Conservation (phyloP, 208 protist genomes). For the Leishmania arabica region DNA sequence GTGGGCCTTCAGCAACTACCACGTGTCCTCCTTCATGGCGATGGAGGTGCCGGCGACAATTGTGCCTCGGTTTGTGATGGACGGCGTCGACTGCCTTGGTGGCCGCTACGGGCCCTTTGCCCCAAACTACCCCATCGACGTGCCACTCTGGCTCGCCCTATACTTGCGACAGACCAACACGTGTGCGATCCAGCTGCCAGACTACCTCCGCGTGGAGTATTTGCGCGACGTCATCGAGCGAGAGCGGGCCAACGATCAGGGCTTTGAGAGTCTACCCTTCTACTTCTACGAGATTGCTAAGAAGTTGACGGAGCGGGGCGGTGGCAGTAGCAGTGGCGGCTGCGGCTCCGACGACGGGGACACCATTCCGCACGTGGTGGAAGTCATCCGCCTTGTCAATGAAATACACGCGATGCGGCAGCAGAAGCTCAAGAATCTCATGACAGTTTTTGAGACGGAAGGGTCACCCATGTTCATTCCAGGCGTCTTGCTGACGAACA, state of each 20-base stretch:
- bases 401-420: conserved; percentile 79
- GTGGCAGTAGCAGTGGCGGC: conserved; percentile 10
- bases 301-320: conserved; percentile 35
- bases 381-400: conserved; percentile 74
- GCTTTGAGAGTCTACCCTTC: conserved; percentile 83
- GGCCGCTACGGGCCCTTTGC: conserved; percentile 79
- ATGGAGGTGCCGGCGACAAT: conserved; percentile 78
- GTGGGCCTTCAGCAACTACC: conserved; percentile 69
- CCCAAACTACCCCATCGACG: conserved; percentile 74
- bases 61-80: conserved; percentile 83
- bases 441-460: conserved; percentile 79
- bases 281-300: conserved; percentile 91
- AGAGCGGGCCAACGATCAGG: conserved; percentile 66
- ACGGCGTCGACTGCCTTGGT: conserved; percentile 59
- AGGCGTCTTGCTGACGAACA: conserved; percentile 86
- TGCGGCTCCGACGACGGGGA: conserved; percentile 36
- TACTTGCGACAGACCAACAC: conserved; percentile 83
- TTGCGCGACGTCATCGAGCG: conserved; percentile 55
- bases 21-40: conserved; percentile 82
- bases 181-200: conserved; percentile 68
- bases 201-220: conserved; percentile 59
- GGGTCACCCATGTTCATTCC: conserved; percentile 81
- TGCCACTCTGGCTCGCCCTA: conserved; percentile 88
- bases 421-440: conserved; percentile 81
- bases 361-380: conserved; percentile 58